These are phyloP conservation scores for Magnusiomyces tetraspermus DNA, from an alignment of 1,139 yeast genomes.

Conservation along the genomic window DNA sequence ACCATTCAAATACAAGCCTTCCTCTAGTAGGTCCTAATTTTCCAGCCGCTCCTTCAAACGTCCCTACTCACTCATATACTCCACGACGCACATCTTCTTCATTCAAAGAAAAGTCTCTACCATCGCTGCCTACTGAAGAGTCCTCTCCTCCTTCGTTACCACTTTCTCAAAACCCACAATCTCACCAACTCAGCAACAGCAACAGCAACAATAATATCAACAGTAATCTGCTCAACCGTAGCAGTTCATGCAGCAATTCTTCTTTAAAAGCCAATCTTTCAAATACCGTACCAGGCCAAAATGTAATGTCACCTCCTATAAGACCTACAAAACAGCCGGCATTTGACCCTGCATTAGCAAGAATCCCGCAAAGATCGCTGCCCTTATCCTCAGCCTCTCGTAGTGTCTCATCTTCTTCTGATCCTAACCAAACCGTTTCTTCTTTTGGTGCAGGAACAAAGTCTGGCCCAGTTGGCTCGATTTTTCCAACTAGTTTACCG, in stretches of 20 bases:
- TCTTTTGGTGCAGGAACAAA: not conserved
- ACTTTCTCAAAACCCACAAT: not conserved
- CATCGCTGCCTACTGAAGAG: conserved; percentile 22
- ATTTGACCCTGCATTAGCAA: conserved; percentile 12
- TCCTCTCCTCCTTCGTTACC: not conserved
- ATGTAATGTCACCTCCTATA: conserved; percentile 4
- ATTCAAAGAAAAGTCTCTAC: conserved; percentile 24
- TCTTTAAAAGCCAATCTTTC: not conserved
- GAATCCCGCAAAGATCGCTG: conserved; percentile 6
- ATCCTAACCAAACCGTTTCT: not conserved
- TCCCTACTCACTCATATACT: not conserved
- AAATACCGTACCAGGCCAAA: not conserved
- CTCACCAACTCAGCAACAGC: not conserved
- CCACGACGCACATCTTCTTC: not conserved
- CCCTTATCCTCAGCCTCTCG: not conserved
- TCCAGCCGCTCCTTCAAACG: not conserved
- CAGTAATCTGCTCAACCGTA: not conserved
- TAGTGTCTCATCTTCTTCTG: conserved; percentile 6
- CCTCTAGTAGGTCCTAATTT: not conserved
- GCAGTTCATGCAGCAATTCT: conserved; percentile 1
- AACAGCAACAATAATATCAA: not conserved
- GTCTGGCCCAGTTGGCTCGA: too few species aligned
- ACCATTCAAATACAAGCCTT: not conserved
- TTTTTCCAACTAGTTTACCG: too few species aligned
- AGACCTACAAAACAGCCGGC: conserved; percentile 12